Percentiles rank a stretch among this genome's conserved stretches.
phyloP scores from a whole-genome alignment of 1,284 basidiomycete genomes.

The Jaminaea rosea region DNA sequence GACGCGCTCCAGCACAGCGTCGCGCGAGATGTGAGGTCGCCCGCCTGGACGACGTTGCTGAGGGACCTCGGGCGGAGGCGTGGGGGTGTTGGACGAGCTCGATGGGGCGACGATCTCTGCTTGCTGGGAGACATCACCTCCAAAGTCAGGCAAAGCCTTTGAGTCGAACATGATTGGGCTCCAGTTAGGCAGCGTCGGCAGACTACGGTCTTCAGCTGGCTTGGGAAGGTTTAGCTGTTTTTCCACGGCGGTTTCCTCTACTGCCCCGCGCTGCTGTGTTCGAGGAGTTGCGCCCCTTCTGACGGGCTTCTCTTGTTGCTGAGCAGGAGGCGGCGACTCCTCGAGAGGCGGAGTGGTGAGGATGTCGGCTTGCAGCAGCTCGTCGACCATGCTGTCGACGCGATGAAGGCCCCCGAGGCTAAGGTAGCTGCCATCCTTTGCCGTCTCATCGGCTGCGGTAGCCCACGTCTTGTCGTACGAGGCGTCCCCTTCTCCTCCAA shows the following conservation, averaged over 20 bases:
- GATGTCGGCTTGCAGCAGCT: constrained; percentile 34
- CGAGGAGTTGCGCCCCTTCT: neutral
- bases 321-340: neutral
- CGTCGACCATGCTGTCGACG: constrained; percentile 40
- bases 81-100: neutral
- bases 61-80: neutral
- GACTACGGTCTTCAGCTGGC: too few species aligned
- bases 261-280: neutral
- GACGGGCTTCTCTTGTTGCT: neutral
- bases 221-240: neutral
- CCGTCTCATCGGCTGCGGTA: neutral
- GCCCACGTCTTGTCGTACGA: neutral
- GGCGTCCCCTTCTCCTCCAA: neutral
- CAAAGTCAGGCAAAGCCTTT: constrained; percentile 4
- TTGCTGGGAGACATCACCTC: neutral
- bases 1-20: constrained; percentile 39
- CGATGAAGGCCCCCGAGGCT: constrained; percentile 28
- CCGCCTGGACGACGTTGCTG: constrained; percentile 9
- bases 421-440: constrained; percentile 3
- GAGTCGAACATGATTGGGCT: constrained; percentile 25
- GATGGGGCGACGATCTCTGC: neutral
- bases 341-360: constrained; percentile 16
- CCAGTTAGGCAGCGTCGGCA: constrained; percentile 40
- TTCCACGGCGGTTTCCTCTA: neutral
- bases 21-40: constrained; percentile 42